Base-by-base conservation (phyloP, 164 flowering plant genomes). In the Santalum album region DNA sequence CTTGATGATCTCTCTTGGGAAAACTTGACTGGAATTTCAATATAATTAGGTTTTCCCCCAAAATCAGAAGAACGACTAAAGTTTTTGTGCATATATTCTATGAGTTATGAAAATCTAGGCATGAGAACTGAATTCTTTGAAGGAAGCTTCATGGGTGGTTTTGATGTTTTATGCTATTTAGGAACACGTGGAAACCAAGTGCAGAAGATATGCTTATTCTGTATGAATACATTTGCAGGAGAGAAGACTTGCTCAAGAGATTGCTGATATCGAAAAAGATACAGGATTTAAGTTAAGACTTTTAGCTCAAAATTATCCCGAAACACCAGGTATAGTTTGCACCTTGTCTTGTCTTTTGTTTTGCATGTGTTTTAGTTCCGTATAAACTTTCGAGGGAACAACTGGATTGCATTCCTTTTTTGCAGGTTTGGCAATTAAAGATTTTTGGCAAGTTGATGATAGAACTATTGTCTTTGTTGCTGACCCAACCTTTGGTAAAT, bases 401-500 rank as follows among this genome's bases (percentile, higher is more conserved):
- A 34, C 40, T 23, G 2, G 42, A 50, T 56, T 23, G 3, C 39
- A 53, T 51, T 46, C 57, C 38, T 22, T 40, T 58, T 35, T 18
- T 68, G 49, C 81, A 90, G 98, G 98, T 6, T 70, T 88, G 71
- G 98, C 98, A 55, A 74, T 88, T 26, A 86, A 67, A 67, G 95
- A 89, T 59, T 92, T 75, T 62, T 92, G 98, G 96, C 74, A 76
- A 63, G 96, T 92, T 29, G 98, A 92, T 80, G 98, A 92, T 55
- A 80, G 81, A 56, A 91, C 98, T 27, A 84, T 91, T 44, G 92
- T 91, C 21, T 88, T 90, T 69, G 98, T 91, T 51, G 98, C 96
- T 32, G 98, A 91, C 60, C 96, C 95, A 16, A 86, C 90, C 14
- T 91, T 91, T 55, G 98, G 98, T 91, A 79, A 66, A 38, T n/a